Conservation (phyloP, 1,139 yeast species). For the Taphrina populina region DNA sequence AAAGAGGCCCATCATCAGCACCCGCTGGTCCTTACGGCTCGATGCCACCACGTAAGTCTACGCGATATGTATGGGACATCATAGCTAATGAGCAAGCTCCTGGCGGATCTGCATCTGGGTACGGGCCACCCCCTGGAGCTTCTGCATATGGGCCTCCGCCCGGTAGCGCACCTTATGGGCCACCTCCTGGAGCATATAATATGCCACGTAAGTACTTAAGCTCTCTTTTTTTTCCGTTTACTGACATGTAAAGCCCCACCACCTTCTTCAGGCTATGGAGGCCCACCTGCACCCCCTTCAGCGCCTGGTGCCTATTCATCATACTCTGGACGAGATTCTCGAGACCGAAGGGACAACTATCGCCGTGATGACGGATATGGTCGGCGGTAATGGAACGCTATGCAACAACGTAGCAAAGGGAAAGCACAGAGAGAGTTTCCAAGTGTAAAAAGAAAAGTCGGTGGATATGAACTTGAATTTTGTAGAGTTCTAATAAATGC, state of each 20-base stretch:
- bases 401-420: no score
- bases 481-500: no score
- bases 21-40: constrained; percentile 17
- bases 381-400: constrained; percentile 3
- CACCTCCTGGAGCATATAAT: constrained; percentile 36
- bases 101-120: constrained; percentile 30
- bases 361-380: constrained; percentile 21
- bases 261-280: constrained; percentile 6
- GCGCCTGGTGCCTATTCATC: constrained; percentile 16
- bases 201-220: constrained; percentile 29
- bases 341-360: constrained; percentile 16
- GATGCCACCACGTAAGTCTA: constrained; percentile 31
- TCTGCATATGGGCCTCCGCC: constrained; percentile 33
- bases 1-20: constrained; percentile 18
- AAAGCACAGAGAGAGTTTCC: no score
- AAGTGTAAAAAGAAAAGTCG: no score
- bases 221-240: constrained; percentile 17
- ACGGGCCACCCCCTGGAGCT: constrained; percentile 31
- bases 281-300: constrained; percentile 18
- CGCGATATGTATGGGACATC: neutral
- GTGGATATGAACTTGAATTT: no score
- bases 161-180: constrained; percentile 25
- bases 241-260: constrained; percentile 12
- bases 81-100: constrained; percentile 14
- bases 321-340: constrained; percentile 19